Evolutionary conservation across 2,329 filamentous ascomycete genomes (phyloP).

Genomic region (Coccinonectria pachysandricola): DNA sequence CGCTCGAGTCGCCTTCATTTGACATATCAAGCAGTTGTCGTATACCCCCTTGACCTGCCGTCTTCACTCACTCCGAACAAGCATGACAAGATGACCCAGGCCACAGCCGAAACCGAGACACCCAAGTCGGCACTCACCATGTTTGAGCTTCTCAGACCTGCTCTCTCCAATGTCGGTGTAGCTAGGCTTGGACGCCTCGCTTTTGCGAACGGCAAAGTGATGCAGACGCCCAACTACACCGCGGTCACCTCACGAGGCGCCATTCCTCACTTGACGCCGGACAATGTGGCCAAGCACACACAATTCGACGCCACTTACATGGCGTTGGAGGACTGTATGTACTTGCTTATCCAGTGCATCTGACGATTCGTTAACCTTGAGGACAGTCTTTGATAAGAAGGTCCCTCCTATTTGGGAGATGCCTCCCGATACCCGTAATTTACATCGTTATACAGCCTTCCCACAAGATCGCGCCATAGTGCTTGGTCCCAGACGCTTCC

Average conservation of each 20-base stretch:
- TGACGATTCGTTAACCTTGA: conserved; percentile 7
- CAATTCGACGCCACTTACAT: conserved; percentile 63
- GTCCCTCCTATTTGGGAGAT: conserved; percentile 40
- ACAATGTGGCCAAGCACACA: conserved; percentile 60
- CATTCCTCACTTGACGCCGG: conserved; percentile 81
- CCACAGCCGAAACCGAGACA: conserved; percentile 10
- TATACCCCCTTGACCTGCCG: too few species aligned
- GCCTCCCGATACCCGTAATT: conserved; percentile 36
- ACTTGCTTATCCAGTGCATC: too few species aligned
- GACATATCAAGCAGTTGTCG: too few species aligned
- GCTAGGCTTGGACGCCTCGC: conserved; percentile 60
- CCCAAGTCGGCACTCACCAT: conserved; percentile 15
- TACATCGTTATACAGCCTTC: conserved; percentile 70
- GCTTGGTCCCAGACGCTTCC: conserved; percentile 66
- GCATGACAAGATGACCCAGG: conserved; percentile 21
- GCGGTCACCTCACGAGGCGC: conserved; percentile 72
- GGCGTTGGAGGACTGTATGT: conserved; percentile 85
- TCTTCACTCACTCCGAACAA: too few species aligned
- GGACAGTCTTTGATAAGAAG: conserved; percentile 44
- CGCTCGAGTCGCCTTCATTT: too few species aligned
- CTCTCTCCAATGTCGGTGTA: conserved; percentile 28
- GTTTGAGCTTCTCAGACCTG: conserved; percentile 38
- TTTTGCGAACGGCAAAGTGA: conserved; percentile 48
- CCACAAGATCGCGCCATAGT: conserved; percentile 57
- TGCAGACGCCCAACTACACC: conserved; percentile 77